These are phyloP conservation scores for Saturnispora dispora DNA, from an alignment of 805 yeast species.

Conservation along the genomic window DNA sequence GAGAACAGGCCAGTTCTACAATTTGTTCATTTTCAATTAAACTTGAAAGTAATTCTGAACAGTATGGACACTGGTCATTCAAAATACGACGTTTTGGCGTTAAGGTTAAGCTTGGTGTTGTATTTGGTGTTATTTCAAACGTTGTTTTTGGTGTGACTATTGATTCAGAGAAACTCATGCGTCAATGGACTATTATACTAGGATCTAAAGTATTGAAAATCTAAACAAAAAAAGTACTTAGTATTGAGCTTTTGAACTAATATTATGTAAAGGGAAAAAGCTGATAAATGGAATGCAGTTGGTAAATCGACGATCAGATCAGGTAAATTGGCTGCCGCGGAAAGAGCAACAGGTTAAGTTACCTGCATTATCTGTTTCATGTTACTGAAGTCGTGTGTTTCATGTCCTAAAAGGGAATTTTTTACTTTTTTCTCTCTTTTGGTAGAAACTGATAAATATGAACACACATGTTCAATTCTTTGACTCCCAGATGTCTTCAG, in stretches of 20 bases:
- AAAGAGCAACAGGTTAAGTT: background rate
- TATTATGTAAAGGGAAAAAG: background rate
- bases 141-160: background rate
- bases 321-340: background rate
- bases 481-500: conserved; percentile 78
- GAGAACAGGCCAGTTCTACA: conserved; percentile 34
- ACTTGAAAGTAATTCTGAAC: conserved; percentile 34
- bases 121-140: background rate
- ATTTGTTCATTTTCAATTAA: conserved; percentile 35
- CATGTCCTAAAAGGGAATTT: background rate
- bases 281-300: background rate
- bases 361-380: conserved; percentile 1
- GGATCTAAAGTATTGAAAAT: background rate
- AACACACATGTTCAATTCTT: conserved; percentile 8
- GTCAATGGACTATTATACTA: background rate
- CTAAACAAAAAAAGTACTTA: background rate
- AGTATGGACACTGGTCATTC: conserved; percentile 31
- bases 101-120: conserved; percentile 3
- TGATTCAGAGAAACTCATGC: background rate
- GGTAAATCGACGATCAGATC: background rate
- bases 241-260: background rate
- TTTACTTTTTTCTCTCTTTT: background rate
- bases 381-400: conserved; percentile 5
- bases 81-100: conserved; percentile 7
- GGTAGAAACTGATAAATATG: background rate